Percentiles rank a stretch among this genome's conserved stretches.
phyloP scores from a whole-genome alignment of 2,329 filamentous ascomycete genomes.

The Rhinocladiella similis region DNA sequence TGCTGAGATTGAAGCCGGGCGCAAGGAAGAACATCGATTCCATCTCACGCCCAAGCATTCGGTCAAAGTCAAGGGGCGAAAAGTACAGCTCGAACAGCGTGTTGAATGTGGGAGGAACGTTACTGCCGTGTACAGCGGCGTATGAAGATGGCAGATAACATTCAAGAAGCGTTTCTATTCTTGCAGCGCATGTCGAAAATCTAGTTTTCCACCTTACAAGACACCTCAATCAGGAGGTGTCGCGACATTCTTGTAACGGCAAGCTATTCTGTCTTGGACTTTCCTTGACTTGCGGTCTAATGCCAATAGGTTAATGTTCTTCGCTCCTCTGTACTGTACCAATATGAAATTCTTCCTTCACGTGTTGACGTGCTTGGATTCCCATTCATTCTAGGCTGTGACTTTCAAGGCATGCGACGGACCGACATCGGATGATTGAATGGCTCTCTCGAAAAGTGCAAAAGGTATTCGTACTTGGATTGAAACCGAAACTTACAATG shows the following conservation, averaged over 20 bases:
- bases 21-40: constrained; percentile 70
- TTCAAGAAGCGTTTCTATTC: background rate
- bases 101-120: constrained; percentile 83
- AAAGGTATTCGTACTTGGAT: too few relatives aligned
- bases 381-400: too few relatives aligned
- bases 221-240: background rate
- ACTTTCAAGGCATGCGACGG: too few relatives aligned
- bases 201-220: background rate
- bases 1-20: constrained; percentile 61
- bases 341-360: background rate
- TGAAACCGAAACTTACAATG: too few relatives aligned
- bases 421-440: too few relatives aligned
- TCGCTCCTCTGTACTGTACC: too few relatives aligned
- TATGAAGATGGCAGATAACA: constrained; percentile 34
- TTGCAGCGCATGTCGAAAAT: background rate
- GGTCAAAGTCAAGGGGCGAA: constrained; percentile 68
- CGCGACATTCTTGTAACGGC: background rate
- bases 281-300: background rate
- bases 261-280: background rate
- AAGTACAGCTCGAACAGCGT: constrained; percentile 76
- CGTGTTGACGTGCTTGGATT: too few relatives aligned
- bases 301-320: too few relatives aligned
- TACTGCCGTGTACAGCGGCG: constrained; percentile 76
- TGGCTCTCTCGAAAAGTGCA: too few relatives aligned
- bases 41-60: constrained; percentile 77